Percentiles rank a stretch among this genome's conserved stretches.
phyloP scores from a whole-genome alignment of 352 stramenopile species.

The Pythium volutum region DNA sequence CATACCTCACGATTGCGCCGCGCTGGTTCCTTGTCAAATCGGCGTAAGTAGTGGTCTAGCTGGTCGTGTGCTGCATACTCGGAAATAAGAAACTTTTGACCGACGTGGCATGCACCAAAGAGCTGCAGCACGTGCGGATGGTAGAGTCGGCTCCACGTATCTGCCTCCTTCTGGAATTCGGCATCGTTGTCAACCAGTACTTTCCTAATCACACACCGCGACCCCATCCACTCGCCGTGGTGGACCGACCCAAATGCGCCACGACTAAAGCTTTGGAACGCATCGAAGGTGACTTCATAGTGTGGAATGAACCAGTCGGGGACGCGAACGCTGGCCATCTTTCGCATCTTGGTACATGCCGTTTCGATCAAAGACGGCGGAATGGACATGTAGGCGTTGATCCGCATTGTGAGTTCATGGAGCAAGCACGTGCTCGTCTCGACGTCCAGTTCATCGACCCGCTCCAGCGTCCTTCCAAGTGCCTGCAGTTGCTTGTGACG shows the following conservation, averaged over 20 bases:
- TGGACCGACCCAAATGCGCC: constrained; percentile 30
- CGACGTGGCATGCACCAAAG: constrained; percentile 26
- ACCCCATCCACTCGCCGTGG: constrained; percentile 30
- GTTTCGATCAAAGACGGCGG: background rate
- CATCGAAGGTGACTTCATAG: constrained; percentile 12
- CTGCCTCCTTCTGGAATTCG: constrained; percentile 11
- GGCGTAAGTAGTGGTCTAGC: constrained; percentile 36
- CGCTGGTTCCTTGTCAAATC: background rate
- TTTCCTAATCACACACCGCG: constrained; percentile 34
- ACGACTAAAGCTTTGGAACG: constrained; percentile 9
- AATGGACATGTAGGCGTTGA: background rate
- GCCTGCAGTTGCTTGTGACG: background rate
- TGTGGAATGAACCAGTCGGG: constrained; percentile 14
- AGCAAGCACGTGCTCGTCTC: constrained; percentile 3
- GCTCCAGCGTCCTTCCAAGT: background rate
- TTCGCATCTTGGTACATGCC: background rate
- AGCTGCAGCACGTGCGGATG: constrained; percentile 37
- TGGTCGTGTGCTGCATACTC: constrained; percentile 41
- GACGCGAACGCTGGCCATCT: background rate
- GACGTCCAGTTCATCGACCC: background rate
- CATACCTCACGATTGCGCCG: constrained; percentile 25
- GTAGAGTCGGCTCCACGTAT: constrained; percentile 30
- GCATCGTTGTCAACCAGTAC: background rate
- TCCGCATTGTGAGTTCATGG: constrained; percentile 1
- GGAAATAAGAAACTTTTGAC: constrained; percentile 34